Percentiles rank a stretch among this genome's conserved stretches.
phyloP scores from a whole-genome alignment of 2,329 filamentous ascomycete genomes.

The Daldinia sp. region DNA sequence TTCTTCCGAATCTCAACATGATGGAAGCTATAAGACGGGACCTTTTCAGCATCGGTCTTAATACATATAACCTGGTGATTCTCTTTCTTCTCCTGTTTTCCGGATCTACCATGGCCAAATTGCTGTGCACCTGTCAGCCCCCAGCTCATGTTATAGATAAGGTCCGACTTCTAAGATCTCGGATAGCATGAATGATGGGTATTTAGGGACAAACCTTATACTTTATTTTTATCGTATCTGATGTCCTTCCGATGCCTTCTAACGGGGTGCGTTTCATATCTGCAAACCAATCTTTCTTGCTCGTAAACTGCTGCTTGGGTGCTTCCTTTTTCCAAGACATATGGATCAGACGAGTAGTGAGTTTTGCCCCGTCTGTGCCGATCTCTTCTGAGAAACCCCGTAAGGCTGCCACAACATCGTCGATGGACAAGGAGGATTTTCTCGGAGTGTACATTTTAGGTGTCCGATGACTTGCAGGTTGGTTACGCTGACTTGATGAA shows the following conservation, averaged over 20 bases:
- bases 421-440: conserved; percentile 57
- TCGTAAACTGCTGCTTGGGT: conserved; percentile 55
- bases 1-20: conserved; percentile 71
- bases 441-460: conserved; percentile 52
- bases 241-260: conserved; percentile 48
- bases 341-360: conserved; percentile 59
- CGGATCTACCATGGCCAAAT: conserved; percentile 55
- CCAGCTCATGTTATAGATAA: neutral
- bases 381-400: conserved; percentile 58
- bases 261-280: conserved; percentile 55
- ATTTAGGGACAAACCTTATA: conserved; percentile 59
- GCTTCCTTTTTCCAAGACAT: conserved; percentile 58
- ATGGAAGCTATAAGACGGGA: conserved; percentile 70
- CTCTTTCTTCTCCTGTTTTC: conserved; percentile 60
- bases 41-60: conserved; percentile 63
- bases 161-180: neutral
- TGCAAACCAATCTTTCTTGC: conserved; percentile 63
- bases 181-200: neutral
- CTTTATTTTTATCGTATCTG: conserved; percentile 61
- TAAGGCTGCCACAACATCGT: conserved; percentile 59
- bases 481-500: conserved; percentile 38
- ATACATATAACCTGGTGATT: conserved; percentile 60
- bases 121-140: conserved; percentile 51
- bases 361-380: conserved; percentile 59
- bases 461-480: conserved; percentile 45